Base-by-base conservation (phyloP, 805 yeast genomes). In the Ogataea thermomethanolica region DNA sequence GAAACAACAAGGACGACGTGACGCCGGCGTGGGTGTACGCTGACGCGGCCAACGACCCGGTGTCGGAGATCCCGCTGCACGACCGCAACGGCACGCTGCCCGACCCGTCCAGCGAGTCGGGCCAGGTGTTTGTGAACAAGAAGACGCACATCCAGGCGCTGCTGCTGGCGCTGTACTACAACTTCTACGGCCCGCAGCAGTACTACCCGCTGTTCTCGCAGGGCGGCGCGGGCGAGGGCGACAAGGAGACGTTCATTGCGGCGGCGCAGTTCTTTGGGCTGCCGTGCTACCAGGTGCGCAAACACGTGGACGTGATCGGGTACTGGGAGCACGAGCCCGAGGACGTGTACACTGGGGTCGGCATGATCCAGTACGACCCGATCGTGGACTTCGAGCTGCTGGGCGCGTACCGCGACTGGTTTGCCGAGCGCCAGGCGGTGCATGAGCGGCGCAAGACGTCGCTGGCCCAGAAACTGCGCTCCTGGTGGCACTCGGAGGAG, bases 291-390 rank as follows among this genome's bases (percentile, higher is more conserved):
- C 79, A 74, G 51, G 78, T 76, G 15, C 67, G 70, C 24, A 69
- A 64, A 49, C 70, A 69, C 35, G 67, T 75, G 35, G 67, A 66
- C 39, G 77, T 76, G 14, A 59, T 74, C 49, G 81, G 81, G 3
- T 70, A 70, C 48, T 57, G 65, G 48, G 59, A 62, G 25, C 59
- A 49, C 37, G 45, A 45, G 3, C 45, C 51, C 2, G 29, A 41
- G 10, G 39, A 46, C 21, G 40, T 34, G 7, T 76, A 72, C 49
- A 56, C 61, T 8, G 81, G 81, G 5, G 73, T 75, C 15, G 80
- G 77, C 3, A 76, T 76, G 81, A 73, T 78, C 7, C 81, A 76
- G 46, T 70, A 62, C 47, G 76, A 75, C 46, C 80, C 81, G 0
- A 63, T 65, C 1, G 61, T 59, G 23, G 80, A 75, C 49, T 66